These are phyloP conservation scores for Fusarium papillatum DNA, from an alignment of 2,329 filamentous ascomycete species.

Conservation along the genomic window DNA sequence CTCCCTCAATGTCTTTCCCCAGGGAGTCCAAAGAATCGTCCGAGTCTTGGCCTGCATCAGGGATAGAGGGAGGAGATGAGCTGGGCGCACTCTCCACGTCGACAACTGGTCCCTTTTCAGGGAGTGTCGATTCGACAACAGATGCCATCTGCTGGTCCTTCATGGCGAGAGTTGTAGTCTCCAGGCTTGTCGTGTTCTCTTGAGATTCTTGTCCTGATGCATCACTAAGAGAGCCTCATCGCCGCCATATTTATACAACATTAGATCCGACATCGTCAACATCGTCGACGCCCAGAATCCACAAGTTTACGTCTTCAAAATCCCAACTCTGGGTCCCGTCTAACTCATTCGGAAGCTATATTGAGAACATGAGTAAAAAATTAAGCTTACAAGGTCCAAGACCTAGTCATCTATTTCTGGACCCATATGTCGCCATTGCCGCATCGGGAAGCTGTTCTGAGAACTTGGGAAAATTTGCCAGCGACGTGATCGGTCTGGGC, in stretches of 20 bases:
- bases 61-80: neutral
- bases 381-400: neutral
- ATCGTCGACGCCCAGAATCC: neutral
- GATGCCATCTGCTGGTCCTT: neutral
- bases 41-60: slow-evolving; percentile 5
- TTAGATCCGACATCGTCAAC: neutral
- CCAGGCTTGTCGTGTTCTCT: neutral
- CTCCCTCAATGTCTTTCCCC: slow-evolving; percentile 13
- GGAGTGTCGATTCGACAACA: neutral
- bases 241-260: neutral
- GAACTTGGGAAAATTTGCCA: neutral
- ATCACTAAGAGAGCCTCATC: neutral
- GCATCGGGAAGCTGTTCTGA: slow-evolving; percentile 16
- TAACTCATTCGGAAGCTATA: slow-evolving; percentile 3
- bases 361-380: neutral
- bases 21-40: neutral
- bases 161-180: neutral
- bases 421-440: slow-evolving; percentile 14
- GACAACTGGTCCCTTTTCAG: neutral
- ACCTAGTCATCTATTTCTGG: neutral
- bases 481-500: neutral
- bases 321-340: neutral
- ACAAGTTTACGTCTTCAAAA: slow-evolving; percentile 5
- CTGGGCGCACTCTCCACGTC: neutral
- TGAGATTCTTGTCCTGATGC: neutral